Base-by-base conservation (phyloP, 164 flowering plant species). In the Stephania japonica region DNA sequence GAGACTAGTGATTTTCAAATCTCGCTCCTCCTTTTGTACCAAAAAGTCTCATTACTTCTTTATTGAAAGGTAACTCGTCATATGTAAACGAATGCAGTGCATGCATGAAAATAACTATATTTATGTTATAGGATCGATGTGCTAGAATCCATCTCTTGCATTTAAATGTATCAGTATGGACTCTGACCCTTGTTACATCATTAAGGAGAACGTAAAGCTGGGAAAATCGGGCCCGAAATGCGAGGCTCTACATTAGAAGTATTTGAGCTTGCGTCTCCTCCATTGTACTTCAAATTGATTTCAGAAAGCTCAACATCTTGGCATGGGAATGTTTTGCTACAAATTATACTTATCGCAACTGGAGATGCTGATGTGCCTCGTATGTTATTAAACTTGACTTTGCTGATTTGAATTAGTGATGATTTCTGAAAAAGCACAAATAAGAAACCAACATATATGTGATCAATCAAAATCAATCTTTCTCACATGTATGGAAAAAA, bases 301-400 rank as follows among this genome's bases (percentile, higher is more conserved):
- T 81, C 70, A 5, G 47, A 69, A 18, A 78, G 53, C 65, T 67
- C 43, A 42, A 81, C 76, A 10, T 72, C 42, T 53, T 75, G n/a
- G 69, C 82, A 79, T 44, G 82, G 83, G 7, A 44, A 7, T 0
- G 66, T 71, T 67, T 67, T 32, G 74, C 83, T 78, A 25, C 84
- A 83, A 4, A 62, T 1, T 6, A 83, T 72, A n/a, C 69, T 81
- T 1, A 83, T 75, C 0, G 78, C 78, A 1, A 75, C 59, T 32
- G 69, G 49, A 0, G 80, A 63, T 25, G 83, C n/a, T 4, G 85
- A 73, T 1, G 76, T 80, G 0, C 85, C 83, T 11, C 69, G 16
- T 19, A 79, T 81, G 72, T 77, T 65, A 13, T 62, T 73, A 70
- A 77, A 78, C 18, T 23, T 75, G 1, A 82, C 62, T n/a, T 74